phyloP scores from a whole-genome alignment of 805 yeast genomes.

The Cyberlindnera samutprakarnensis region DNA sequence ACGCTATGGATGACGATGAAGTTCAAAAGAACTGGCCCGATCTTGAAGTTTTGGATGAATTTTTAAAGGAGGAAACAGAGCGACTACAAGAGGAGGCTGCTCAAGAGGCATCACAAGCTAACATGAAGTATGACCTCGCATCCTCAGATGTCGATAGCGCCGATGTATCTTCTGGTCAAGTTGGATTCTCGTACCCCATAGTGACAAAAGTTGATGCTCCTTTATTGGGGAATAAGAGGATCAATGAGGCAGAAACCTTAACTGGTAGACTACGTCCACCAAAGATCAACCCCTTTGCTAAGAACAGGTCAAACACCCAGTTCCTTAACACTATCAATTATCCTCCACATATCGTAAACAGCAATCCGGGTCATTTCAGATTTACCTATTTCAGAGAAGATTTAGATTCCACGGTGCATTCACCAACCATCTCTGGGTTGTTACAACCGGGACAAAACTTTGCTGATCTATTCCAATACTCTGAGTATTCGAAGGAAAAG shows the following conservation, averaged over 20 bases:
- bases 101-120: constrained; percentile 25
- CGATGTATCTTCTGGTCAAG: constrained; percentile 19
- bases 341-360: constrained; percentile 37
- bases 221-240: constrained; percentile 30
- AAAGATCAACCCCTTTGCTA: constrained; percentile 69
- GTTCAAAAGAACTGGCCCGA: constrained; percentile 72
- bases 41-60: constrained; percentile 64
- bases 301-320: constrained; percentile 19
- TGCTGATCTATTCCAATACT: constrained; percentile 52
- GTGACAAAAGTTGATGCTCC: constrained; percentile 37
- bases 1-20: constrained; percentile 16
- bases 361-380: constrained; percentile 52
- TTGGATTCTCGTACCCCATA: constrained; percentile 34
- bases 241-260: constrained; percentile 49
- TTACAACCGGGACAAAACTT: constrained; percentile 54
- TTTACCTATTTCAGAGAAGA: constrained; percentile 93
- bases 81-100: constrained; percentile 35
- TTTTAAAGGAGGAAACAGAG: constrained; percentile 59
- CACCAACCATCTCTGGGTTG: constrained; percentile 81
- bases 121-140: constrained; percentile 24
- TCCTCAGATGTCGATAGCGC: constrained; percentile 24
- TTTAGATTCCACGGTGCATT: constrained; percentile 80
- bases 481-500: constrained; percentile 21
- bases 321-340: constrained; percentile 25
- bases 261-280: constrained; percentile 70